Conservation (phyloP, 2,329 filamentous ascomycete genomes). For the Emmonsiellopsis sp. region DNA sequence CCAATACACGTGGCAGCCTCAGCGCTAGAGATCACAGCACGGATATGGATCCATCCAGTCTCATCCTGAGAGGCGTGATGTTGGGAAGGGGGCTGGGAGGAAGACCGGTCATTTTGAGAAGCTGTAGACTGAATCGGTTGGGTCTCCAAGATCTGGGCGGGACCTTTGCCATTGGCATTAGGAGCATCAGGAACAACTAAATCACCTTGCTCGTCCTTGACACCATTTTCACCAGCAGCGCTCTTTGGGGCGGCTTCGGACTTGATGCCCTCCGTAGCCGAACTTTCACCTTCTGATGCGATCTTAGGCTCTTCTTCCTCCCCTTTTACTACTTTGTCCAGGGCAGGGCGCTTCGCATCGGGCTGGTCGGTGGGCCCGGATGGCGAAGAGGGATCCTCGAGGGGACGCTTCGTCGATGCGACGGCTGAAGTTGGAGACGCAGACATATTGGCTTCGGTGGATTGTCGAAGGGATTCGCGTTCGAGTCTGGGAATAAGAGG, state of each 20-base stretch:
- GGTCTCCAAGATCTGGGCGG: slow-evolving; percentile 37
- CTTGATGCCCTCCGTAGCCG: slow-evolving; percentile 35
- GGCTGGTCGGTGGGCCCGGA: slow-evolving; percentile 86
- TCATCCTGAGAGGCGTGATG: slow-evolving; percentile 62
- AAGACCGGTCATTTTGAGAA: slow-evolving; percentile 43
- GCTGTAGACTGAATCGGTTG: slow-evolving; percentile 52
- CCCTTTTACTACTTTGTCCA: slow-evolving; percentile 80
- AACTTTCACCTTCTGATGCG: slow-evolving; percentile 3
- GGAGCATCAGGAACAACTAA: slow-evolving; percentile 58
- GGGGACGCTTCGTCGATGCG: slow-evolving; percentile 66
- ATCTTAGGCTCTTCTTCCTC: slow-evolving; percentile 39
- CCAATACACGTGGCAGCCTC: slow-evolving; percentile 97
- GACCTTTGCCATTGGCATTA: slow-evolving; percentile 44
- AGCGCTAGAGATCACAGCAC: slow-evolving; percentile 91
- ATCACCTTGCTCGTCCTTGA: slow-evolving; percentile 56
- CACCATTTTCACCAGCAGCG: slow-evolving; percentile 29
- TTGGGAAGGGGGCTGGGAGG: slow-evolving; percentile 28
- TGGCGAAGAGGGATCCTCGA: slow-evolving; percentile 94
- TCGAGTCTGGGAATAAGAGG: background rate
- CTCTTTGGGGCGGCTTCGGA: slow-evolving; percentile 28
- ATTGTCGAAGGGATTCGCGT: slow-evolving; percentile 5
- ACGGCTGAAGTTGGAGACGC: slow-evolving; percentile 46
- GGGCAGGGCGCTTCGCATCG: slow-evolving; percentile 89
- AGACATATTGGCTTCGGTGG: slow-evolving; percentile 49
- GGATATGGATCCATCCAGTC: slow-evolving; percentile 91